Evolutionary conservation across 129 eudicot genomes (phyloP).

Genomic region (Smallanthus sonchifolius): DNA sequence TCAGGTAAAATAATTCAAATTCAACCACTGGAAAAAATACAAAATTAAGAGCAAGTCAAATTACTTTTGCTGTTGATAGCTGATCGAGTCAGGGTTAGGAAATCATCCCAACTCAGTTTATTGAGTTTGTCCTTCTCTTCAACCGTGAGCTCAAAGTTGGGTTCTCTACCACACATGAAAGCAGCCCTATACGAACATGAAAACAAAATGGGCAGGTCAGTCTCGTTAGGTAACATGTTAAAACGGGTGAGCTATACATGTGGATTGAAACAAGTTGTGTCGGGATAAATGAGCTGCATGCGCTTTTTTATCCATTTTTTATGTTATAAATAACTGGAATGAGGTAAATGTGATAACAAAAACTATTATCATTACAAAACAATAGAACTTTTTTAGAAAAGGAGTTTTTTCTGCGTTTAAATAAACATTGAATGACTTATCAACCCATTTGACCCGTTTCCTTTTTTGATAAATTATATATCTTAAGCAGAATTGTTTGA

Average conservation of each 20-base stretch:
- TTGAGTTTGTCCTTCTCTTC: constrained; percentile 79
- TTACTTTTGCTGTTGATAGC: constrained; percentile 80
- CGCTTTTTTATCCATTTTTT: neutral
- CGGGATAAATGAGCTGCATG: too few species aligned
- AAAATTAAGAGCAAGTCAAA: neutral
- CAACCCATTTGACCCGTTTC: neutral
- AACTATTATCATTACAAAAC: neutral
- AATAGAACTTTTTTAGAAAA: neutral
- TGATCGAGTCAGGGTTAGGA: constrained; percentile 69
- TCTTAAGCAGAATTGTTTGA: neutral
- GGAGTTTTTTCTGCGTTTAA: neutral
- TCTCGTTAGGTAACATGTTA: too few species aligned
- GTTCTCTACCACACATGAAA: constrained; percentile 92
- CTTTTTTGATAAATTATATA: neutral
- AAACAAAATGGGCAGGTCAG: neutral
- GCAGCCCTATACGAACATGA: constrained; percentile 63
- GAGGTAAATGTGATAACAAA: neutral
- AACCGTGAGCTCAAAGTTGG: constrained; percentile 76
- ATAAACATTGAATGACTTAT: neutral
- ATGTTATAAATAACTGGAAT: neutral
- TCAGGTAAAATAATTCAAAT: neutral
- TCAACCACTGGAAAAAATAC: neutral
- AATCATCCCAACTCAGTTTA: constrained; percentile 83
- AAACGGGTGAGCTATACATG: too few species aligned
- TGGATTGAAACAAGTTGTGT: too few species aligned